phyloP scores from a whole-genome alignment of 345 rosid genomes.

The Populus pruinosa region DNA sequence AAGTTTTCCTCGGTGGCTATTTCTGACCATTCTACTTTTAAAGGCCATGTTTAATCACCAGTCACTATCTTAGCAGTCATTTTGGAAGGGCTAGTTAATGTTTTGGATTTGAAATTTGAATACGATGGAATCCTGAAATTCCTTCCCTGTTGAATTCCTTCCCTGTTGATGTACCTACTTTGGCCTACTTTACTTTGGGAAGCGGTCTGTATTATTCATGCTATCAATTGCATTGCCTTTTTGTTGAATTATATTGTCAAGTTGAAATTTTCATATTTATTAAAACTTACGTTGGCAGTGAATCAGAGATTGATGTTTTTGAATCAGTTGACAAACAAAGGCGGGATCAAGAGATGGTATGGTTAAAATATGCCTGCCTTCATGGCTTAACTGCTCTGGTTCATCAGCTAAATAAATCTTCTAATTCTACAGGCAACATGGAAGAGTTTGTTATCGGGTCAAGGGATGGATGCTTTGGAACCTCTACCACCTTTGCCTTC shows the following conservation, averaged over 20 bases:
- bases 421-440: conserved; percentile 57
- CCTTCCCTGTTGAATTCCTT: not conserved
- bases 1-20: not conserved
- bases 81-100: not conserved
- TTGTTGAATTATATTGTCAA: not conserved
- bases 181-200: not conserved
- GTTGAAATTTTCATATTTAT: conserved; percentile 2
- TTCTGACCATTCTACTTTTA: not conserved
- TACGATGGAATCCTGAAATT: not conserved
- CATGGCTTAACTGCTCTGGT: not conserved
- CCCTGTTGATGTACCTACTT: not conserved
- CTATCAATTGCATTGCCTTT: not conserved
- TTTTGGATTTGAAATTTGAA: not conserved
- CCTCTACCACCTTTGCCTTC: conserved; percentile 55
- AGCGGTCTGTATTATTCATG: not conserved
- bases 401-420: not conserved
- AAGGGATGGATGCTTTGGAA: conserved; percentile 41
- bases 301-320: conserved; percentile 83
- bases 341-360: conserved; percentile 70
- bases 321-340: conserved; percentile 78
- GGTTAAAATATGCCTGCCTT: conserved; percentile 14
- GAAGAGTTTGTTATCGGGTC: conserved; percentile 49
- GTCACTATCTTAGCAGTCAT: not conserved
- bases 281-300: conserved; percentile 42
- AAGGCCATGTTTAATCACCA: not conserved